These are phyloP conservation scores for Fusarium tjaetaba DNA, from an alignment of 2,329 filamentous ascomycete genomes.

Conservation along the genomic window DNA sequence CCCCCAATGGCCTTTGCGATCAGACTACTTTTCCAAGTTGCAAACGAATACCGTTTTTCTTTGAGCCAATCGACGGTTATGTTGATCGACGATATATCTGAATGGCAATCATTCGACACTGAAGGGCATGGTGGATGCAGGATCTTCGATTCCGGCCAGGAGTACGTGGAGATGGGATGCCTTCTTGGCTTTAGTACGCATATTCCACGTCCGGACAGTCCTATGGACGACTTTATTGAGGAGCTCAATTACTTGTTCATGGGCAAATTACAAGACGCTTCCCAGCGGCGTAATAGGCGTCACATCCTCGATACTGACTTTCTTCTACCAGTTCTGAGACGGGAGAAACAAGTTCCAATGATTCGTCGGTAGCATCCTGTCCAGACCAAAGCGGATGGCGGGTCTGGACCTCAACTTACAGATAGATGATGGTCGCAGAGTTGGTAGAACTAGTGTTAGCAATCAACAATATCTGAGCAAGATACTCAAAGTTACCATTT, in stretches of 20 bases:
- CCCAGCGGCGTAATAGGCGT: fast-evolving
- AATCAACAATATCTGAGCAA: background rate
- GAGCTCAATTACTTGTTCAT: background rate
- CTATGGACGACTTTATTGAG: background rate
- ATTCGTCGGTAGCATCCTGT: background rate
- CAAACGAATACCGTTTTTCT: fast-evolving
- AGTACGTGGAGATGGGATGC: background rate
- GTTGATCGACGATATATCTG: background rate
- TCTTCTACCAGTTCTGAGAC: background rate
- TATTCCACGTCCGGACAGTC: background rate
- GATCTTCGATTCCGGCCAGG: background rate
- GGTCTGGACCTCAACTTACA: fast-evolving
- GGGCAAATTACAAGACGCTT: fast-evolving
- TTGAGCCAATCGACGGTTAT: background rate
- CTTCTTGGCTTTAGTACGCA: background rate
- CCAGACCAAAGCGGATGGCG: fast-evolving
- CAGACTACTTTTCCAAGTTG: background rate
- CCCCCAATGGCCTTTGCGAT: background rate
- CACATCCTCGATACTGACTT: background rate
- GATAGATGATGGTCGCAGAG: no score
- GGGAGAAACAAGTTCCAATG: background rate
- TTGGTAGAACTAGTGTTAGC: background rate
- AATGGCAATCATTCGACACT: background rate
- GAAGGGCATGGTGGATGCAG: background rate
- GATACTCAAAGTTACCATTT: fast-evolving